phyloP scores from a whole-genome alignment of 169 alveolate genomes.

The Plasmodium yoelii region DNA sequence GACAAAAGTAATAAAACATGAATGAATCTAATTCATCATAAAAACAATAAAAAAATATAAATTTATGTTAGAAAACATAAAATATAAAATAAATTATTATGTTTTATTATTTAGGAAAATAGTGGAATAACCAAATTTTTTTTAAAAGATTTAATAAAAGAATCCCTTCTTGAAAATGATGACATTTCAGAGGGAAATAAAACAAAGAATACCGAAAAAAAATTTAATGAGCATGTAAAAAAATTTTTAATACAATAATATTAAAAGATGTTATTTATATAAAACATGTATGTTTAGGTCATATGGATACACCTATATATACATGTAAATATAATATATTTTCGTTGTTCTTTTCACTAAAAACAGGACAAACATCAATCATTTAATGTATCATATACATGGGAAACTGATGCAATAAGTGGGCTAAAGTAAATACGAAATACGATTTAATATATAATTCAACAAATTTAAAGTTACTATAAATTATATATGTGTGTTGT shows the following conservation, averaged over 20 bases:
- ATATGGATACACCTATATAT: not conserved
- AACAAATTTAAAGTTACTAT: not conserved
- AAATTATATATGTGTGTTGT: not conserved
- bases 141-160: constrained; percentile 74
- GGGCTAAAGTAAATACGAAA: constrained; percentile 57
- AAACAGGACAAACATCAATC: constrained; percentile 61
- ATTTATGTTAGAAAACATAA: not conserved
- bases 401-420: constrained; percentile 75
- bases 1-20: constrained; percentile 13
- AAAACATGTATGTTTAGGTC: too few relatives aligned
- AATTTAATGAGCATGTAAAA: constrained; percentile 24
- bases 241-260: constrained; percentile 7
- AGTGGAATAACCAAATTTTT: constrained; percentile 66
- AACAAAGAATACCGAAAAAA: constrained; percentile 19
- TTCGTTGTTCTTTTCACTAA: constrained; percentile 2
- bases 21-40: constrained; percentile 3
- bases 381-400: constrained; percentile 61
- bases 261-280: not conserved
- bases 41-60: constrained; percentile 5
- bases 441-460: not conserved
- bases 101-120: constrained; percentile 27
- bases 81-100: not conserved
- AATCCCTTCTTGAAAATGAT: constrained; percentile 29
- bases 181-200: constrained; percentile 14
- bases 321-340: not conserved